These are phyloP conservation scores for Eucalyptus polybractea DNA, from an alignment of 345 rosid species.

Conservation along the genomic window DNA sequence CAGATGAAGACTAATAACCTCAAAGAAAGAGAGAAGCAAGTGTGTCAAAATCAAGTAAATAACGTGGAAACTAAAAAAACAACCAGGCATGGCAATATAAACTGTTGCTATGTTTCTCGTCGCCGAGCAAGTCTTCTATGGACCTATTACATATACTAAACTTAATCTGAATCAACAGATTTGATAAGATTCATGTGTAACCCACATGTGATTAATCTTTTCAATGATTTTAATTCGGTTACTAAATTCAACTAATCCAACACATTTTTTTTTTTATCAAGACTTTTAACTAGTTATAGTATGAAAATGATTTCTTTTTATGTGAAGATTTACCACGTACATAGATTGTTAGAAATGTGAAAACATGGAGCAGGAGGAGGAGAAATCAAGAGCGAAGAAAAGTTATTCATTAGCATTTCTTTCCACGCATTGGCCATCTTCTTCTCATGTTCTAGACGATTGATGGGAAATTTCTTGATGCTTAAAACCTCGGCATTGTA, in stretches of 20 bases:
- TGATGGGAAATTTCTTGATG: neutral
- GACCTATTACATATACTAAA: neutral
- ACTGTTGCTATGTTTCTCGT: neutral
- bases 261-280: neutral
- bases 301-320: neutral
- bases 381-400: neutral
- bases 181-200: neutral
- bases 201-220: neutral
- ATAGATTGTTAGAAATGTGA: neutral
- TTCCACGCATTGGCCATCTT: neutral
- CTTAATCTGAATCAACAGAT: neutral
- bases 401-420: neutral
- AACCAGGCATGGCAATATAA: neutral
- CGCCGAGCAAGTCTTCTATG: neutral
- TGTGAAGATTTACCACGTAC: neutral
- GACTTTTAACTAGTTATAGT: neutral
- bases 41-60: neutral
- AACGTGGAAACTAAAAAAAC: neutral
- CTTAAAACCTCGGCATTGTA: neutral
- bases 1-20: neutral
- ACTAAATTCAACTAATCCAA: neutral
- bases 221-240: neutral
- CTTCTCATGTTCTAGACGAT: neutral
- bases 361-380: neutral
- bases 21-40: neutral